Conservation (phyloP, 495 filamentous ascomycete species). For the Wilcoxina mikolae region DNA sequence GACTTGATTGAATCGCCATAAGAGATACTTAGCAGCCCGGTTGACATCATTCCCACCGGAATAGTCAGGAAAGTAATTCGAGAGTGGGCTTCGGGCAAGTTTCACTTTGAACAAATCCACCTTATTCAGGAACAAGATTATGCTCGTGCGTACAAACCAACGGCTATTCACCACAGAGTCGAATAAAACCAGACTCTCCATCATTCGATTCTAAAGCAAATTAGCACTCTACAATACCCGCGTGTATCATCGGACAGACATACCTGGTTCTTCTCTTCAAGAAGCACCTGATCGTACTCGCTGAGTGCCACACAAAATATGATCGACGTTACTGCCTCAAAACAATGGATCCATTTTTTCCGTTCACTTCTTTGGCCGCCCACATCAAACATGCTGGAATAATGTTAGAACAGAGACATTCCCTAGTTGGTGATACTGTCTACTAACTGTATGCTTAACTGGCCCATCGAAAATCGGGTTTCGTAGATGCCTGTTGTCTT, state of each 20-base stretch:
- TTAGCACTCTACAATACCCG: conserved; percentile 15
- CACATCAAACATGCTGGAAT: conserved; percentile 88
- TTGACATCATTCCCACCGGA: conserved; percentile 95
- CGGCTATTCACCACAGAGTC: conserved; percentile 97
- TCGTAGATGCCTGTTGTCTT: conserved; percentile 99
- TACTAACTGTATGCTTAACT: conserved; percentile 88
- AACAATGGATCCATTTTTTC: conserved; percentile 99
- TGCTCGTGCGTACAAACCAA: conserved; percentile 98
- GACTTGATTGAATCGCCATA: conserved; percentile 98
- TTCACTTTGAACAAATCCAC: conserved; percentile 96
- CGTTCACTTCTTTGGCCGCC: conserved; percentile 92
- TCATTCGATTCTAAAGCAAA: conserved; percentile 77
- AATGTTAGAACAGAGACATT: conserved; percentile 18
- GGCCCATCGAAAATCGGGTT: conserved; percentile 93
- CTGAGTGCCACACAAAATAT: conserved; percentile 98
- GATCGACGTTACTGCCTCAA: conserved; percentile 99
- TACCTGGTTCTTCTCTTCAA: conserved; percentile 96
- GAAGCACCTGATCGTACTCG: conserved; percentile 92
- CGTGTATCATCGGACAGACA: conserved; percentile 12
- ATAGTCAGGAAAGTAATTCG: conserved; percentile 95
- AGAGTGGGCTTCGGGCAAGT: conserved; percentile 71
- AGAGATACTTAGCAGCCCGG: conserved; percentile 88
- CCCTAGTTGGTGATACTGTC: not conserved
- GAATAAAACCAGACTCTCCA: conserved; percentile 94
- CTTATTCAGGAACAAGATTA: conserved; percentile 96